Conservation (phyloP, 306 rosid genomes). For the Canavalia gladiata region DNA sequence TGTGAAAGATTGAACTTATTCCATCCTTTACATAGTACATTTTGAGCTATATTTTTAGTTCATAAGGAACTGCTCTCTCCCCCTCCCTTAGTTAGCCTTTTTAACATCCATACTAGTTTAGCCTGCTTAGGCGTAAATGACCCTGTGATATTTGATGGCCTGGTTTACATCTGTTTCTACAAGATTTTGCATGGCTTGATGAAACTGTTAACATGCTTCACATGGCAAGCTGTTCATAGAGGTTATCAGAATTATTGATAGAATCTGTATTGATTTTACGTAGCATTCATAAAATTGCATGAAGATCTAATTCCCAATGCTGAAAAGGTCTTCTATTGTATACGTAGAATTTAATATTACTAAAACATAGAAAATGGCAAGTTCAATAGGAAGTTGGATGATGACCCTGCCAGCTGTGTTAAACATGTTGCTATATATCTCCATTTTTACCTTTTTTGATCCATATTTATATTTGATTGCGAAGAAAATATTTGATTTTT, state of each 20-base stretch:
- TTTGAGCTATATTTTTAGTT: not conserved
- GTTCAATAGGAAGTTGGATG: constrained; percentile 1
- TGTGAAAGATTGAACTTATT: not conserved
- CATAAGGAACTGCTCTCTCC: not conserved
- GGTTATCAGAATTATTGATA: constrained; percentile 5
- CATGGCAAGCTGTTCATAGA: not conserved
- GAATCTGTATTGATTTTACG: not conserved
- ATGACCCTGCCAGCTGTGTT: not conserved
- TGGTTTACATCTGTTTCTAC: not conserved
- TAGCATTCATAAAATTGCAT: not conserved
- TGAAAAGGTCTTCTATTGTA: not conserved
- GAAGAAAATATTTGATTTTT: not conserved
- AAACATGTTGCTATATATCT: not conserved
- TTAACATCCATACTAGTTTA: not conserved
- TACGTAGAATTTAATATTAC: not conserved
- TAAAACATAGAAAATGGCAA: not conserved
- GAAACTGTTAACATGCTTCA: constrained; percentile 16
- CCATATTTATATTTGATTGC: not conserved
- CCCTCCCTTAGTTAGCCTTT: not conserved
- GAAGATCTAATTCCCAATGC: not conserved
- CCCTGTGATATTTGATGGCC: not conserved
- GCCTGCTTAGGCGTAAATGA: not conserved
- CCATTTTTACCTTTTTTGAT: not conserved
- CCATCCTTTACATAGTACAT: not conserved
- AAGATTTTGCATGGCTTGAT: constrained; percentile 19